These are phyloP conservation scores for Apiospora pterosperma DNA, from an alignment of 2,329 filamentous ascomycete species.

Conservation along the genomic window DNA sequence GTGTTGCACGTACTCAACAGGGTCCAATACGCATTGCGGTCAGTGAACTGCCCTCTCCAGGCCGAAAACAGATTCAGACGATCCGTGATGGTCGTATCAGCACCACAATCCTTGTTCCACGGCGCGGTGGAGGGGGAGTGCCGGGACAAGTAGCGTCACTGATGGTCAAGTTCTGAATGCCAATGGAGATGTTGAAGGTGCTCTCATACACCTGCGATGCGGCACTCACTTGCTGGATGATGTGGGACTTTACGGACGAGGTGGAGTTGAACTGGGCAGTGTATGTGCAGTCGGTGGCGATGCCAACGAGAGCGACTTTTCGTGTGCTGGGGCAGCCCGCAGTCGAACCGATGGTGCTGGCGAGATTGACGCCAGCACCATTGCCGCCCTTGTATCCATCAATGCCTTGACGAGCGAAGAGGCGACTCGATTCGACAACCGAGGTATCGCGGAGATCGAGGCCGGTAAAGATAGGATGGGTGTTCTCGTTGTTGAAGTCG, in stretches of 20 bases:
- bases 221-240: constrained; percentile 80
- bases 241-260: constrained; percentile 64
- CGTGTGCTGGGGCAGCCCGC: constrained; percentile 85
- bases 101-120: constrained; percentile 79
- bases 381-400: constrained; percentile 67
- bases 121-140: constrained; percentile 60
- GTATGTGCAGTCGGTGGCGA: constrained; percentile 92
- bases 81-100: constrained; percentile 62
- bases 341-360: constrained; percentile 74
- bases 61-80: constrained; percentile 83
- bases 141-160: constrained; percentile 72
- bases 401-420: constrained; percentile 76
- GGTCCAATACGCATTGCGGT: constrained; percentile 92
- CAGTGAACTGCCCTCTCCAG: constrained; percentile 76
- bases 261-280: constrained; percentile 66
- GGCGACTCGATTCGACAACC: constrained; percentile 56
- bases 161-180: constrained; percentile 80
- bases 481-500: constrained; percentile 70
- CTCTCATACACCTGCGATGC: constrained; percentile 86
- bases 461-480: constrained; percentile 63
- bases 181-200: constrained; percentile 92
- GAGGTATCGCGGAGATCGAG: constrained; percentile 52
- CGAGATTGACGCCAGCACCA: constrained; percentile 75
- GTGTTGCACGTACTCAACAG: constrained; percentile 80
- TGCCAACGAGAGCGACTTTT: constrained; percentile 85